Base-by-base conservation (phyloP, 495 filamentous ascomycete species). In the Xylaria castorea region DNA sequence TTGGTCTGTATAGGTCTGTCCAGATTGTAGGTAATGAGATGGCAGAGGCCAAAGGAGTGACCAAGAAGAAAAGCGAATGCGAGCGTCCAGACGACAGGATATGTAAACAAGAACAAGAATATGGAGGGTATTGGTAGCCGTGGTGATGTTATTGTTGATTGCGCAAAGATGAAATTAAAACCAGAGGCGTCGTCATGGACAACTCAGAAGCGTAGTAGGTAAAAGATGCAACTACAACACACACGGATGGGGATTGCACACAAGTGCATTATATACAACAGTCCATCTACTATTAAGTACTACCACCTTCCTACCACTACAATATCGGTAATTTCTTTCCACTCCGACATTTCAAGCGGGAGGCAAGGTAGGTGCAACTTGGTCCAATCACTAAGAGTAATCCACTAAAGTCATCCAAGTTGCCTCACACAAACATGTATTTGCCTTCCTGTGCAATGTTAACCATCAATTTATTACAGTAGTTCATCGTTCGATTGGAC, bases 1-100 rank as follows among this genome's bases (percentile, higher is more conserved):
- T 64, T 11, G 74, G 69, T 64, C 7, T 73, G 69, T 27, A 67
- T 72, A 66, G 72, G 73, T 74, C 72, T 68, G 55, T 64, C 48
- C 36, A 38, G 68, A 27, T 42, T 32, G 61, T 71, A 71, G 68
- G 61, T 71, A 48, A 20, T 18, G n/a, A 67, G 64, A 70, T 66
- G 55, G 36, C 38, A 73, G 44, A 65, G 72, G 61, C 57, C 67
- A 65, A 27, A 73, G 48, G 72, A 75, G 72, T 44, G 57, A 58
- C 46, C n/a, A 22, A 50, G 70, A 71, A 74, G 51, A 53, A 61
- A 62, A 71, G 70, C n/a, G 58, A 65, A 65, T 20, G 12, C 2
- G 46, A 27, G 68, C 30, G 51, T 67, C 51, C 58, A n/a, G 69
- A 73, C 66, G 60, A 73, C 57, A 65, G 68, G 61, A 32, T 51